Evolutionary conservation across 2,329 filamentous ascomycete species (phyloP).

Genomic region (Cordyceps militaris): DNA sequence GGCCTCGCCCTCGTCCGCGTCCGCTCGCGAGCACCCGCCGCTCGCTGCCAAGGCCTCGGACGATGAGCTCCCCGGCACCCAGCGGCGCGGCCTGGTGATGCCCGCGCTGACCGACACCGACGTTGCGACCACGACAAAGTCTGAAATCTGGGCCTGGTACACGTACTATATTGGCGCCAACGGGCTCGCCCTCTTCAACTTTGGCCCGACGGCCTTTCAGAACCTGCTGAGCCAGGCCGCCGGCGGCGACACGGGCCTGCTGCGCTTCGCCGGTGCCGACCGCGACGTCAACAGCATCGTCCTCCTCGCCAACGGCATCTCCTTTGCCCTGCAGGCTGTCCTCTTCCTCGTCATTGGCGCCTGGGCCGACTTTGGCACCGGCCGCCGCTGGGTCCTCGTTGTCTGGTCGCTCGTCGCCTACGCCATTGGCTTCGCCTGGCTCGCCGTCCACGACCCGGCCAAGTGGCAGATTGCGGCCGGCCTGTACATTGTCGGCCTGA

Average conservation of each 20-base stretch:
- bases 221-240: conserved; percentile 57
- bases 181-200: conserved; percentile 56
- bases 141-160: conserved; percentile 19
- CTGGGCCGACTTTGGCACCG: conserved; percentile 58
- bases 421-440: conserved; percentile 59
- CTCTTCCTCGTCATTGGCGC: conserved; percentile 46
- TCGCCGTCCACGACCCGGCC: conserved; percentile 53
- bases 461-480: conserved; percentile 55
- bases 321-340: conserved; percentile 58
- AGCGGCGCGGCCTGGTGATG: conserved; percentile 5
- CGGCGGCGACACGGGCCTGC: conserved; percentile 40
- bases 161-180: conserved; percentile 61
- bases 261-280: conserved; percentile 48
- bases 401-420: conserved; percentile 54
- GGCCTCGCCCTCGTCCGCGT: neutral
- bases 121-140: conserved; percentile 6
- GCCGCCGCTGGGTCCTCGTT: conserved; percentile 56
- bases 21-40: neutral
- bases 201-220: conserved; percentile 57
- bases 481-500: conserved; percentile 59
- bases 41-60: neutral
- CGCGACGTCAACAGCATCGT: conserved; percentile 61
- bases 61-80: neutral
- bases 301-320: conserved; percentile 58
- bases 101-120: conserved; percentile 9